phyloP scores from a whole-genome alignment of 2,329 filamentous ascomycete species.

The Chaetomium globosum region DNA sequence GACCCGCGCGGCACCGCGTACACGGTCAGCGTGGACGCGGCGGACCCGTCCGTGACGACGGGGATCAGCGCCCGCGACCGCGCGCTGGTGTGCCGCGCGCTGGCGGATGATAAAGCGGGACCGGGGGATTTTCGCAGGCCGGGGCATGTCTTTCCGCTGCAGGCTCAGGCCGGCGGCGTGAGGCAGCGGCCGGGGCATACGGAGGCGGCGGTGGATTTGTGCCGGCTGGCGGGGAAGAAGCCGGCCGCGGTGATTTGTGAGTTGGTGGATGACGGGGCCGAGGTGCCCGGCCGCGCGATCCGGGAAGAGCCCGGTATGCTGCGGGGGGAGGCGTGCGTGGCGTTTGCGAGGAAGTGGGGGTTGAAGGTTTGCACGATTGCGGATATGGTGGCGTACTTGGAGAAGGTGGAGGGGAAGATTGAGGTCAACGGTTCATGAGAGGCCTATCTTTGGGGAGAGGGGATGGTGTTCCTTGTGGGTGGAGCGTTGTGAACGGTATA shows the following conservation, averaged over 20 bases:
- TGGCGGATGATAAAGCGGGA: constrained; percentile 67
- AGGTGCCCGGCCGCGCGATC: constrained; percentile 68
- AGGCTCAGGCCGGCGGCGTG: constrained; percentile 78
- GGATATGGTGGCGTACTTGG: constrained; percentile 78
- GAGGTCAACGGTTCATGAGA: constrained; percentile 47
- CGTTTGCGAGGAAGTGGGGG: constrained; percentile 85
- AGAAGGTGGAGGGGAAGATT: constrained; percentile 70
- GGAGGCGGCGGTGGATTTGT: constrained; percentile 91
- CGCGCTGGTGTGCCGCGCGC: constrained; percentile 74
- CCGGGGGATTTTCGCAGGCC: constrained; percentile 72
- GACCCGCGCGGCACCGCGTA: constrained; percentile 93
- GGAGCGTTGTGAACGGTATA: constrained; percentile 1
- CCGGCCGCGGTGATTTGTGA: constrained; percentile 85
- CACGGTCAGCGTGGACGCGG: constrained; percentile 83
- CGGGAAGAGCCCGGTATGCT: constrained; percentile 80
- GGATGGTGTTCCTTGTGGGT: not conserved
- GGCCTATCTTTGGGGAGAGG: not conserved
- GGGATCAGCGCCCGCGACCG: constrained; percentile 91
- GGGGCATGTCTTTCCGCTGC: constrained; percentile 86
- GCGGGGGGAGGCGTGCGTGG: constrained; percentile 82
- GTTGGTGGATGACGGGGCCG: constrained; percentile 81
- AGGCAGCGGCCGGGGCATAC: constrained; percentile 82
- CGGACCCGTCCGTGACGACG: constrained; percentile 73
- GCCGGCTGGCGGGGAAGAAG: constrained; percentile 76
- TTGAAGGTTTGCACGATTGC: constrained; percentile 95